These are phyloP conservation scores for Tolypocladium amazonense DNA, from an alignment of 2,329 filamentous ascomycete species.

Conservation along the genomic window DNA sequence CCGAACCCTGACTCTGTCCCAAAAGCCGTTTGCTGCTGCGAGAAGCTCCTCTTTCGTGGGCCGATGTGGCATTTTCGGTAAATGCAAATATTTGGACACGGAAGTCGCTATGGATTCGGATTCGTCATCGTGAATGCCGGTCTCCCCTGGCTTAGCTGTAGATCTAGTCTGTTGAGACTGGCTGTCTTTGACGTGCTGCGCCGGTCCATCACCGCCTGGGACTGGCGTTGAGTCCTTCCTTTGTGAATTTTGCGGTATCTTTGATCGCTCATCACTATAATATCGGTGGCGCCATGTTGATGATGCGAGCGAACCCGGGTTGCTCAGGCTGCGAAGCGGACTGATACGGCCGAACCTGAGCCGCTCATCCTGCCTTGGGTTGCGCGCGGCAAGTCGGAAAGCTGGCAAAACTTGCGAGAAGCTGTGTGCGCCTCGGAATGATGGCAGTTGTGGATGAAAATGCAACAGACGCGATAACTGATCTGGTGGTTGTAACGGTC, in stretches of 20 bases:
- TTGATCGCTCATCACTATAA: background rate
- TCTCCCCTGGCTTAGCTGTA: conserved; percentile 1
- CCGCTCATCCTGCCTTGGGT: background rate
- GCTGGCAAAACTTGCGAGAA: background rate
- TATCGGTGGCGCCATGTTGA: background rate
- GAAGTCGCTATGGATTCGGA: conserved; percentile 36
- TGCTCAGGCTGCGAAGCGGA: background rate
- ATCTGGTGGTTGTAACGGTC: background rate
- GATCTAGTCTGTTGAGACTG: too few species aligned
- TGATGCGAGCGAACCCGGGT: background rate
- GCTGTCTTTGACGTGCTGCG: background rate
- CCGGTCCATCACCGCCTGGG: background rate
- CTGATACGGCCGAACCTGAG: background rate
- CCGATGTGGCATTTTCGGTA: conserved; percentile 67
- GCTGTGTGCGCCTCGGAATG: background rate
- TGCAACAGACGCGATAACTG: conserved; percentile 2
- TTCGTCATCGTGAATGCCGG: conserved; percentile 7
- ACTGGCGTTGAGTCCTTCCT: background rate
- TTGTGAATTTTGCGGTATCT: background rate
- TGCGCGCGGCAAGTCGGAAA: background rate
- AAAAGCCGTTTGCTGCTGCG: conserved; percentile 84
- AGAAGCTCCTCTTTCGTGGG: conserved; percentile 91
- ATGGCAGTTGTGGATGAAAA: background rate
- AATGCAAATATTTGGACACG: conserved; percentile 48
- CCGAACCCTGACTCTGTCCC: conserved; percentile 77